These are phyloP conservation scores for Begonia fuchsioides DNA, from an alignment of 306 rosid genomes.

Conservation along the genomic window DNA sequence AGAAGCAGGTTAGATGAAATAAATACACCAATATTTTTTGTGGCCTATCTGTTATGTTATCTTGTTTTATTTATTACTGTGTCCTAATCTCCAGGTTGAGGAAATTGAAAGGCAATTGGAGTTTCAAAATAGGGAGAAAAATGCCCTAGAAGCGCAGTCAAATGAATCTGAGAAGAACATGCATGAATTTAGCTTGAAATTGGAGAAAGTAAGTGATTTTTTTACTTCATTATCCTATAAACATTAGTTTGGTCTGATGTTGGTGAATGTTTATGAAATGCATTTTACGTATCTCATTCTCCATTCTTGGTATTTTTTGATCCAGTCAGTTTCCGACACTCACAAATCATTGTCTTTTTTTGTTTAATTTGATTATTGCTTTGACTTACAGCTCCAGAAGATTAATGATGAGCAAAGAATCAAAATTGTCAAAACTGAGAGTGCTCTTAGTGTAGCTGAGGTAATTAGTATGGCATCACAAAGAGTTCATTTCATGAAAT, in stretches of 20 bases:
- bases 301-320: neutral
- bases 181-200: constrained; percentile 35
- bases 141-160: constrained; percentile 41
- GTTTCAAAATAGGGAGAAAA: constrained; percentile 35
- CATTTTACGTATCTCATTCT: neutral
- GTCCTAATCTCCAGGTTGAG: constrained; percentile 23
- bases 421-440: constrained; percentile 47
- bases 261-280: too few relatives aligned
- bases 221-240: neutral
- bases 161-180: constrained; percentile 40
- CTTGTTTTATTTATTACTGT: constrained; percentile 1
- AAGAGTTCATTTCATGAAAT: too few relatives aligned
- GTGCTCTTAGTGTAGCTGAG: constrained; percentile 86
- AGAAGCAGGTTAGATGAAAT: constrained; percentile 44
- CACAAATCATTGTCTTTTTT: neutral
- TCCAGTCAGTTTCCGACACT: neutral
- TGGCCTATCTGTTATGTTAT: constrained; percentile 3
- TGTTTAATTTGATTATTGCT: neutral
- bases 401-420: constrained; percentile 48
- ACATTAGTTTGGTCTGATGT: neutral
- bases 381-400: constrained; percentile 45
- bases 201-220: constrained; percentile 39
- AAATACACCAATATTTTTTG: constrained; percentile 1
- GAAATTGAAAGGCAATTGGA: constrained; percentile 38
- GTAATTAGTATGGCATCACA: constrained; percentile 23